Evolutionary conservation across 352 stramenopile genomes (phyloP).

Genomic region (Phytophthora macrochlamydospora): DNA sequence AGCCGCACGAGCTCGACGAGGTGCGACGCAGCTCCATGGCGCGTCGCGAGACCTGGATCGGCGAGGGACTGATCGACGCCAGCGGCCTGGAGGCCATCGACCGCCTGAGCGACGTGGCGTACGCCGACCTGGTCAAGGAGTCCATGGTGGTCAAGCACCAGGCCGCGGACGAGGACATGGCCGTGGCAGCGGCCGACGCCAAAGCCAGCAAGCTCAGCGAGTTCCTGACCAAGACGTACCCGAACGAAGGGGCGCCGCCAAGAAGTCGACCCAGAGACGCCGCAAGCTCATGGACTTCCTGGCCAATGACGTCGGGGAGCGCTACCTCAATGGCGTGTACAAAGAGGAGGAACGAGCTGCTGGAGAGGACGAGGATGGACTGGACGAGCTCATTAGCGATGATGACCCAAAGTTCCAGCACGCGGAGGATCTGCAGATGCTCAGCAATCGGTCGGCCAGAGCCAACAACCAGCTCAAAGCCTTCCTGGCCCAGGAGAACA

Average conservation of each 20-base stretch:
- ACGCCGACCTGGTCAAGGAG: constrained; percentile 37
- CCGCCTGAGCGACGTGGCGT: constrained; percentile 49
- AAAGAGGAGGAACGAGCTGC: constrained; percentile 55
- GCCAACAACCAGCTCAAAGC: constrained; percentile 63
- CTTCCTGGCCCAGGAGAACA: constrained; percentile 61
- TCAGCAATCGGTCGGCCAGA: constrained; percentile 25
- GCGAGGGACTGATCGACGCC: constrained; percentile 63
- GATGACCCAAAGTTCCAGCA: constrained; percentile 26
- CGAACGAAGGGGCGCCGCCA: constrained; percentile 24
- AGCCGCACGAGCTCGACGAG: constrained; percentile 16
- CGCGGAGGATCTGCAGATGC: constrained; percentile 20
- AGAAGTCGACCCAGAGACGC: constrained; percentile 42
- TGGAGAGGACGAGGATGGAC: constrained; percentile 22
- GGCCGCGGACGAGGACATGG: constrained; percentile 14
- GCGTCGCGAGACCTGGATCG: constrained; percentile 69
- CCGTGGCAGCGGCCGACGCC: constrained; percentile 10
- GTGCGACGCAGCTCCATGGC: constrained; percentile 30
- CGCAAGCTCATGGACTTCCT: constrained; percentile 81
- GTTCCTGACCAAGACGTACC: constrained; percentile 52
- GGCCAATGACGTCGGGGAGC: constrained; percentile 69
- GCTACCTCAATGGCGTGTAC: constrained; percentile 77
- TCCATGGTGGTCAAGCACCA: constrained; percentile 16
- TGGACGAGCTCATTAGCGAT: constrained; percentile 32
- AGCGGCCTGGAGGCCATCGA: constrained; percentile 58
- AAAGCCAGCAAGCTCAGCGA: constrained; percentile 46